Conservation (phyloP, 108 stramenopile species). For the Parietichytrium sp. region DNA sequence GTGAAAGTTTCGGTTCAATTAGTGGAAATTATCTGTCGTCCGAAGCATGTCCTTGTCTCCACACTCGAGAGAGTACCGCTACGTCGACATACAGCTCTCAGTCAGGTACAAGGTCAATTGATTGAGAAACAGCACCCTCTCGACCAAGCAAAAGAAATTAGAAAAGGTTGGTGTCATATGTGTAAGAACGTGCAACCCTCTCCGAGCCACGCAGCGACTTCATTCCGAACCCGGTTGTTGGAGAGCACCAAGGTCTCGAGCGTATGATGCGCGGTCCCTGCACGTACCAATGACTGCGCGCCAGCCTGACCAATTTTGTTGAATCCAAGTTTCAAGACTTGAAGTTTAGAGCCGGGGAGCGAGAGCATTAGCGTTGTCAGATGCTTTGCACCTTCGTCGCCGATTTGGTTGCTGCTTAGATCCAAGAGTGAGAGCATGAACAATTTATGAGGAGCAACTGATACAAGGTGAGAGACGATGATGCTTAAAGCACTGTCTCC, state of each 20-base stretch:
- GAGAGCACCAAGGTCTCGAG: neutral
- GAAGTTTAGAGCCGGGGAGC: neutral
- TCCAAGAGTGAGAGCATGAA: too few relatives aligned
- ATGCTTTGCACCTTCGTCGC: neutral
- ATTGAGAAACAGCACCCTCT: too few relatives aligned
- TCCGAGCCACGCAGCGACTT: too few relatives aligned
- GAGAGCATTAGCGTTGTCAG: neutral
- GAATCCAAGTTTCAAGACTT: neutral
- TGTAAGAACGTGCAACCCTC: too few relatives aligned
- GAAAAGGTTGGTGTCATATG: too few relatives aligned
- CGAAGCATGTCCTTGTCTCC: too few relatives aligned
- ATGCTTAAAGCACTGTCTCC: neutral
- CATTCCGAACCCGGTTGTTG: constrained; percentile 12
- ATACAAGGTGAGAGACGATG: neutral
- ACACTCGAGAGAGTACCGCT: too few relatives aligned
- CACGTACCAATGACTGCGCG: neutral
- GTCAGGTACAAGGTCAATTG: too few relatives aligned
- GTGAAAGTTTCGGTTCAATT: too few relatives aligned
- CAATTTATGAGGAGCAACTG: neutral
- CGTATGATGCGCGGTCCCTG: neutral
- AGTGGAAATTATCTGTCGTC: too few relatives aligned
- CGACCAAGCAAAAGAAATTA: too few relatives aligned
- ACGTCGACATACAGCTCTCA: too few relatives aligned
- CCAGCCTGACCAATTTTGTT: neutral
- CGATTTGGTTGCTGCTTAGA: neutral